phyloP scores from a whole-genome alignment of 2,329 filamentous ascomycete species.

The Diaporthe sp. region DNA sequence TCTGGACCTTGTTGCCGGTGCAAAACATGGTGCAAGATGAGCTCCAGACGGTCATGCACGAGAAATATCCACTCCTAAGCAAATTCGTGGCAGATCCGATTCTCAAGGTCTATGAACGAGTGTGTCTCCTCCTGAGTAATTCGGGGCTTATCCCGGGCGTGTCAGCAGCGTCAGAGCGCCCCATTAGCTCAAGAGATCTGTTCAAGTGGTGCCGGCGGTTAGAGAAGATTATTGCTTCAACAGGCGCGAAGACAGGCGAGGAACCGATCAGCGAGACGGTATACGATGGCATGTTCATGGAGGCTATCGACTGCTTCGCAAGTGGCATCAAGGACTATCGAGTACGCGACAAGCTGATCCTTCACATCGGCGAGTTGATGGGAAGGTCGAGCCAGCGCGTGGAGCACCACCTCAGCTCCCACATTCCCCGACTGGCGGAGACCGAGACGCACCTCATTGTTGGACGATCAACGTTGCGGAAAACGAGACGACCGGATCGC shows the following conservation, averaged over 20 bases:
- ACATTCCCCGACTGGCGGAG: conserved; percentile 79
- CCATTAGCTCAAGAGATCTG: conserved; percentile 76
- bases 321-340: conserved; percentile 80
- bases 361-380: conserved; percentile 86
- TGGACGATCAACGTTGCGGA: conserved; percentile 76
- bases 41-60: conserved; percentile 79
- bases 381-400: conserved; percentile 87
- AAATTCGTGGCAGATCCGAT: conserved; percentile 70
- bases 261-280: conserved; percentile 81
- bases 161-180: conserved; percentile 53
- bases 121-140: conserved; percentile 60
- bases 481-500: conserved; percentile 66
- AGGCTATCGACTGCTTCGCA: conserved; percentile 93
- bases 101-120: conserved; percentile 69
- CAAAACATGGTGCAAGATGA: conserved; percentile 77
- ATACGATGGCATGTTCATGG: conserved; percentile 89
- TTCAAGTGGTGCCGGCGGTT: conserved; percentile 92
- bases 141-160: conserved; percentile 48
- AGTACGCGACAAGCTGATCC: conserved; percentile 71
- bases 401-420: conserved; percentile 80
- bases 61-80: conserved; percentile 78
- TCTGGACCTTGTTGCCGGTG: conserved; percentile 87
- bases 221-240: conserved; percentile 72
- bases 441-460: conserved; percentile 71
- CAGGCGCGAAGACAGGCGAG: conserved; percentile 74